A percentile compares a stretch with the other conserved stretches of the same genome.
These are phyloP conservation scores for Chalciporus pseudorubinellus DNA, from an alignment of 768 basidiomycete genomes.

Conservation along the genomic window DNA sequence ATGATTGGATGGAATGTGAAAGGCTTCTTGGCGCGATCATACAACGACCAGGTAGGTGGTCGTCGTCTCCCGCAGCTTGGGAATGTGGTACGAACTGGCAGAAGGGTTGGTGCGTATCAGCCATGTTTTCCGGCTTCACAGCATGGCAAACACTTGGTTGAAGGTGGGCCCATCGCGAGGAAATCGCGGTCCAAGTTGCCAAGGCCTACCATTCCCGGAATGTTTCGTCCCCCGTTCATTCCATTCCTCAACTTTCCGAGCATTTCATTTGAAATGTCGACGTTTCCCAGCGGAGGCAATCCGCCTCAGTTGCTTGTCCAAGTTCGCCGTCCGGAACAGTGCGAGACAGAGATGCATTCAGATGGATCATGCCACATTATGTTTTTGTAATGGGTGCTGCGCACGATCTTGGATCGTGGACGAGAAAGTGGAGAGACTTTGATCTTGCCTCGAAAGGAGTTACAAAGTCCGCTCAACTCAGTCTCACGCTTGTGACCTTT, in stretches of 20 bases:
- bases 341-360: slow-evolving; percentile 2
- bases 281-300: slow-evolving; percentile 16
- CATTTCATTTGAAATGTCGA: slow-evolving; percentile 7
- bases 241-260: slow-evolving; percentile 3
- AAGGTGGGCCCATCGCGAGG: too few species aligned
- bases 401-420: neutral
- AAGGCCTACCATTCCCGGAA: neutral
- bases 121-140: too few species aligned
- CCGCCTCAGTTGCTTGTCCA: neutral
- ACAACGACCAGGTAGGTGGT: too few species aligned
- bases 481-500: too few species aligned
- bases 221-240: slow-evolving; percentile 2
- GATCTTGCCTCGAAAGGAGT: too few species aligned
- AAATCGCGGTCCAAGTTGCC: too few species aligned
- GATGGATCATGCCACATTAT: neutral
- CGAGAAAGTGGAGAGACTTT: too few species aligned
- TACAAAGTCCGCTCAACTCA: too few species aligned
- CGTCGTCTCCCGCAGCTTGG: too few species aligned
- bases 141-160: too few species aligned
- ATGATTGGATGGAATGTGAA: slow-evolving; percentile 17
- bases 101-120: too few species aligned
- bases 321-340: slow-evolving; percentile 10
- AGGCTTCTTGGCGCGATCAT: slow-evolving; percentile 6
- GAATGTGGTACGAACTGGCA: neutral
- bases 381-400: too few species aligned